Base-by-base conservation (phyloP, 1,284 basidiomycete genomes). In the Marasmius oreades region DNA sequence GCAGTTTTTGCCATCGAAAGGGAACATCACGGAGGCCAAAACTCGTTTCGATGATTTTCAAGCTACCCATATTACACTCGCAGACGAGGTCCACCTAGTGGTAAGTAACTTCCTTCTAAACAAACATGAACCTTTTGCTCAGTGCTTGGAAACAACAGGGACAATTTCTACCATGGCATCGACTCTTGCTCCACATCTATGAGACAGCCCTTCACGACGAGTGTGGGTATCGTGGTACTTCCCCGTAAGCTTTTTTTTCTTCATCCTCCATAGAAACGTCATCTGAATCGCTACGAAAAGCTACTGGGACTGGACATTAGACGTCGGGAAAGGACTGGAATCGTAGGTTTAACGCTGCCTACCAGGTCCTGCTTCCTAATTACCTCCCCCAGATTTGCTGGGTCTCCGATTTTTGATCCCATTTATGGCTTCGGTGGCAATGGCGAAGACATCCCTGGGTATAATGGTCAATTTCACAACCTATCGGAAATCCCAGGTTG, bases 251-350 rank as follows among this genome's bases (percentile, higher is more conserved):
- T 2, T n/a, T 64, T 24, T 22, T 37, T 11, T 14, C 18, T 20
- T n/a, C 0, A 26, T 26, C 6, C 33, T 16, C 20, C 20, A 46
- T n/a, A n/a, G n/a, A n/a, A n/a, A n/a, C 6, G 20, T 33, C 26
- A n/a, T 31, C 10, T 26, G n/a, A 12, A 31, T 33, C 6, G 46
- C 23, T 31, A 28, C 6, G 3, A 23, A 0, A 31, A 76, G 74
- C 26, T 77, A 75, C 51, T 77, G 74, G 74, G 70, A 76, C 45
- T 76, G 74, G 74, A 69, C 70, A 5, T 57, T 61, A 23, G 75
- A 76, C 55, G 59, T 67, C 3, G 66, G 69, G 42, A 56, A 58
- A 3, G 36, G 55, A 12, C 53, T 56, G 68, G 65, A 55, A 47
- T 59, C 58, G 43, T 47, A 2, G 18, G 2, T 37, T 43, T 1